phyloP scores from a whole-genome alignment of 768 basidiomycete species.

The Termitomyces sp. region DNA sequence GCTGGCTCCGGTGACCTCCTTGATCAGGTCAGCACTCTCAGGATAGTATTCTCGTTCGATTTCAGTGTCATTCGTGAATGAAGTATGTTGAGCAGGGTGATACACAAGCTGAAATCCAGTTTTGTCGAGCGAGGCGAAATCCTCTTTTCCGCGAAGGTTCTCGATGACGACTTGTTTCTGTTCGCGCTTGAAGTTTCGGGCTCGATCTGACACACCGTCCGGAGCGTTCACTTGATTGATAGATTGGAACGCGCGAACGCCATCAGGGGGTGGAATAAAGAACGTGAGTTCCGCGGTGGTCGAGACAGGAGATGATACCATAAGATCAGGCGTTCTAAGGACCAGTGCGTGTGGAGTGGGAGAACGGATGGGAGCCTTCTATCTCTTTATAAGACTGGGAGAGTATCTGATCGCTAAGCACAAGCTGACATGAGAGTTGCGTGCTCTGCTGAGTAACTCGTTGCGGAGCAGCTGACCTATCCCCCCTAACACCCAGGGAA shows the following conservation, averaged over 20 bases:
- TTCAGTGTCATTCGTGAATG: slow-evolving; percentile 41
- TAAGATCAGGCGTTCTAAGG: neutral
- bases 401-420: neutral
- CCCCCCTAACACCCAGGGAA: neutral
- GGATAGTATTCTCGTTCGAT: slow-evolving; percentile 50
- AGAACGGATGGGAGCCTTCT: neutral
- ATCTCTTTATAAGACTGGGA: neutral
- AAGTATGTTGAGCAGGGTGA: slow-evolving; percentile 30
- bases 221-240: slow-evolving; percentile 21
- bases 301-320: slow-evolving; percentile 1
- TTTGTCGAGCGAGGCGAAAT: slow-evolving; percentile 35
- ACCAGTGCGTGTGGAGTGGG: neutral
- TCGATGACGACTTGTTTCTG: slow-evolving; percentile 34
- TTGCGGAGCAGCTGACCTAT: neutral
- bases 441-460: neutral
- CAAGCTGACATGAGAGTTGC: neutral
- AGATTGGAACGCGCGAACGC: slow-evolving; percentile 18
- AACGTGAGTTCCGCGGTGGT: slow-evolving; percentile 12
- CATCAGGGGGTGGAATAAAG: slow-evolving; percentile 18
- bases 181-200: slow-evolving; percentile 14
- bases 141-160: slow-evolving; percentile 48
- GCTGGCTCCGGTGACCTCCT: slow-evolving; percentile 51
- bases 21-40: slow-evolving; percentile 50
- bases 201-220: slow-evolving; percentile 14
- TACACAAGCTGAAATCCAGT: slow-evolving; percentile 39